Base-by-base conservation (phyloP, 176 grass and related monocot species). In the Paspalum vaginatum region DNA sequence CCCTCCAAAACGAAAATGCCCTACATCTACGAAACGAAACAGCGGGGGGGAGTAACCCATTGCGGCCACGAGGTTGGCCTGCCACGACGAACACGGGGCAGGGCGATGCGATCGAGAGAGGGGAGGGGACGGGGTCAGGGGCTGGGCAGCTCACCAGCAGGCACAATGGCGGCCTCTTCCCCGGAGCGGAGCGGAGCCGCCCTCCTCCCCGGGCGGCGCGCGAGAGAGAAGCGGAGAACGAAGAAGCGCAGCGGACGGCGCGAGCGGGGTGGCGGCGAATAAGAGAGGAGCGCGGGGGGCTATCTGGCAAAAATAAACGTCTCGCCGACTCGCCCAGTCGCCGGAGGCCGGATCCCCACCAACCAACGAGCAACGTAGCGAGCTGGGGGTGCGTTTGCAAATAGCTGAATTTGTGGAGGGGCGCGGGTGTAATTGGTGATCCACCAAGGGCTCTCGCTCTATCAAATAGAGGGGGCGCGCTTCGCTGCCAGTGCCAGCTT, bases 401-500 rank as follows among this genome's bases (percentile, higher is more conserved):
- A 49, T 87, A 45, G 1, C 2, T 6, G 0, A 2, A 4, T 38
- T n/a, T 45, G n/a, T 7, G 39, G 22, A 5, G 68, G 80, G 74
- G 41, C 0, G 59, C 25, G 7, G 42, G 49, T 74, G 25, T 64
- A 79, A 50, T 44, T 77, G 64, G 32, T 12, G 44, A 22, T 89
- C 84, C 87, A 89, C 53, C 65, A 70, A 53, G 70, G 65, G 51
- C 86, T 86, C 89, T 59, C 75, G 68, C 83, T 72, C 86, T 68
- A 75, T 74, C 32, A 65, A 72, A 89, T 76, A 80, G 81, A 0
- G 0, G 5, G 46, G 11, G 10, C 32, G 10, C 32, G n/a, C 42
- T 69, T 80, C 51, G 8, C 72, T 18, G 8, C 61, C 9, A n/a
- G n/a, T 27, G 88, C 79, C 88, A 90, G 84, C 75, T 76, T 50